Evolutionary conservation across 495 filamentous ascomycete genomes (phyloP), one percentile per base, ranked within the genome.

Genomic region (Eremomyces bilateralis): DNA sequence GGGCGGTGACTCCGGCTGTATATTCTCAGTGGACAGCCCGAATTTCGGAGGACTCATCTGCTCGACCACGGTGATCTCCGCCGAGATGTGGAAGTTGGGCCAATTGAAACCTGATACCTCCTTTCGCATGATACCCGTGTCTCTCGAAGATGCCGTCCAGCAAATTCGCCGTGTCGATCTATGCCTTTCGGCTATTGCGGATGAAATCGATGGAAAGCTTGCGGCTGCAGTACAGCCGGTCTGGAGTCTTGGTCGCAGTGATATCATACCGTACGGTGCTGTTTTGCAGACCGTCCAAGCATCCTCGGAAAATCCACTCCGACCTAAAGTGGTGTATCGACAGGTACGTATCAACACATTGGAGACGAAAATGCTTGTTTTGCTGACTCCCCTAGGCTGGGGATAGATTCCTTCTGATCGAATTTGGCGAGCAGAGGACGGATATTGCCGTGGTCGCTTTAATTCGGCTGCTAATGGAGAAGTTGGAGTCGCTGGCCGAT

Each of bases 61-160:
- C 17, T 60, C 52, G 5, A 62, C 60, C 2, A 71, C 66, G 0
- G 55, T 69, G 12, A 57, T 67, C 21, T 59, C 57, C 25, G 67
- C 57, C 4, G 65, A 69, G 20, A 47, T 63, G 18, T 73, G 67
- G 65, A 64, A 65, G 47, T 32, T 75, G 6, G 70, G 70, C 0
- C 68, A 72, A 47, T 49, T 75, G 10, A 67, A 63, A 36, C 59
- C 67, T 15, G 69, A 69, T n/a, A 60, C 70, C 42, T 62, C 56
- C 3, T 46, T 70, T 13, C 8, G 8, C 13, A 6, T 27, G 8
- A 27, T 13, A 8, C 24, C 24, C 6, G 13, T 27, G 8, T 27
- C 24, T 27, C 24, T 27, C 8, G 24, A 27, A 27, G 6, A 6
- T 8, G 24, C 24, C 13, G 8, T 27, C 24, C 6, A 27, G 24